These are phyloP conservation scores for Ciborinia camelliae DNA, from an alignment of 2,329 filamentous ascomycete genomes.

Conservation along the genomic window DNA sequence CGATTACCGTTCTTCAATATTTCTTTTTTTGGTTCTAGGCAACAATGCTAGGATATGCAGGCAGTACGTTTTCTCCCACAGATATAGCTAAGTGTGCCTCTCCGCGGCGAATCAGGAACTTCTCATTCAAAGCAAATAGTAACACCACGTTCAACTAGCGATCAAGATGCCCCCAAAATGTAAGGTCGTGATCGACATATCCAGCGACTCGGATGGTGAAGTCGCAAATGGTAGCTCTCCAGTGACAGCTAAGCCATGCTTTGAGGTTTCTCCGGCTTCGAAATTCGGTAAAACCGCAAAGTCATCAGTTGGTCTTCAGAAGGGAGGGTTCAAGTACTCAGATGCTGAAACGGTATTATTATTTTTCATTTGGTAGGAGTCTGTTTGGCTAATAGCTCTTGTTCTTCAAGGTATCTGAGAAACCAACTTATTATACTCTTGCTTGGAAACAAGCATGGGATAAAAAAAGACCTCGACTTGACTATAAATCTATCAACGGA, in stretches of 20 bases:
- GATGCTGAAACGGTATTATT: slow-evolving; percentile 1
- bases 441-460: too few species aligned
- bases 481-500: too few species aligned
- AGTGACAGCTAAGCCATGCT: neutral
- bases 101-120: neutral
- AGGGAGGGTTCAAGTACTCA: neutral
- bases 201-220: neutral
- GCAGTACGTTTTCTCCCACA: neutral
- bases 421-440: neutral
- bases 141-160: neutral
- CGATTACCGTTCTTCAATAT: too few species aligned
- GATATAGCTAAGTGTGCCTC: neutral
- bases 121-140: neutral
- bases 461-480: too few species aligned
- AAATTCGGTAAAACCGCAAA: too few species aligned
- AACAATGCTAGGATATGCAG: neutral
- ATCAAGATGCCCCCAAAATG: neutral
- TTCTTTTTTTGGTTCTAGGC: neutral
- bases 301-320: too few species aligned
- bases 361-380: too few species aligned
- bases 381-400: neutral
- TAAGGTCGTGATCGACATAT: neutral
- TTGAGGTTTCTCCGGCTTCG: neutral
- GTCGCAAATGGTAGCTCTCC: neutral
- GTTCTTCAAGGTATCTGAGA: neutral